phyloP scores from a whole-genome alignment of 2,329 filamentous ascomycete species.

The Talaromyces islandicus region DNA sequence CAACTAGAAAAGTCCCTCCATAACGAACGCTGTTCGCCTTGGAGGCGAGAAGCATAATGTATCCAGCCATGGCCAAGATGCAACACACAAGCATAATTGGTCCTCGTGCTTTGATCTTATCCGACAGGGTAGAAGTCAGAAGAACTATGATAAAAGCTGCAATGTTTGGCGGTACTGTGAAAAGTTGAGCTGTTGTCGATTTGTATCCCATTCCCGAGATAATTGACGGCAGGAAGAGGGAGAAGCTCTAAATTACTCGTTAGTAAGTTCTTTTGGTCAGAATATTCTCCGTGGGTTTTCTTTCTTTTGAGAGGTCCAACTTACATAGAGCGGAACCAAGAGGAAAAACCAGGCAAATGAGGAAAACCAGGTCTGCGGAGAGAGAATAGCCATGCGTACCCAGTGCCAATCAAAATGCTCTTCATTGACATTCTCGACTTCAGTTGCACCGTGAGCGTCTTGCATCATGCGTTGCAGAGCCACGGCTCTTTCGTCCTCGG shows the following conservation, averaged over 20 bases:
- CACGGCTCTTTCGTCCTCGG: constrained; percentile 16
- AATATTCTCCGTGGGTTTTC: neutral
- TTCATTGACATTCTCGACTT: neutral
- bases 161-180: constrained; percentile 33
- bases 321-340: constrained; percentile 24
- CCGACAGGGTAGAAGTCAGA: constrained; percentile 25
- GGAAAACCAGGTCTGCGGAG: constrained; percentile 23
- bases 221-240: constrained; percentile 43
- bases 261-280: neutral
- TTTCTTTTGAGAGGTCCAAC: neutral
- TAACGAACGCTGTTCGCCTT: constrained; percentile 27
- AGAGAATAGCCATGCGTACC: constrained; percentile 28
- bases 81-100: constrained; percentile 26
- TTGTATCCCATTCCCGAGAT: constrained; percentile 38
- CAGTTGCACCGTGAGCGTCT: neutral
- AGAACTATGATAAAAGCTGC: constrained; percentile 28
- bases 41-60: constrained; percentile 29
- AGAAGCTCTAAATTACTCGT: constrained; percentile 25
- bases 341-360: constrained; percentile 16
- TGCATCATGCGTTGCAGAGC: neutral
- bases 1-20: constrained; percentile 31
- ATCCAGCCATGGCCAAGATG: constrained; percentile 26
- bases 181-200: constrained; percentile 31
- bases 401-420: constrained; percentile 28
- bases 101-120: constrained; percentile 24